Evolutionary conservation across 176 grass and related monocot genomes (phyloP), one percentile per base, ranked within the genome.

Genomic region (Chrysopogon serrulatus): DNA sequence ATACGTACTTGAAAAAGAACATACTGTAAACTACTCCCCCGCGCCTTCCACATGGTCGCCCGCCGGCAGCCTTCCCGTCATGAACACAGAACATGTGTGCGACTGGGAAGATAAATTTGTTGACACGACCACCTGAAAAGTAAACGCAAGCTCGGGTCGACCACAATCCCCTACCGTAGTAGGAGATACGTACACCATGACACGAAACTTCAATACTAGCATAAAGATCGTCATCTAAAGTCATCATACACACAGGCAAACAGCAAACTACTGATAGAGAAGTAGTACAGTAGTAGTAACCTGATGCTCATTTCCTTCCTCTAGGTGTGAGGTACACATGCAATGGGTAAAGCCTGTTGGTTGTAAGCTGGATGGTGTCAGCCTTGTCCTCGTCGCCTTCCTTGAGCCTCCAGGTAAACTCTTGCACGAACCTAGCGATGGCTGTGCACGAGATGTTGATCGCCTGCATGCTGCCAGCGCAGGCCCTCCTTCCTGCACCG

Each of bases 371-470:
- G 62, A 98, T 54, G 21, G 92, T 95, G 82, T 86, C 92, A 0
- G 90, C 84, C n/a, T 91, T 72, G 35, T 83, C 95, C 83, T 81
- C 88, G 27, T 98, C 95, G 35, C 92, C 95, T 86, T 89, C 90
- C 63, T 73, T 82, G 42, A 92, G 95, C 77, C 78, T 90, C 95
- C 95, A 98, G 1, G 73, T 23, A 21, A 94, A 94, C 34, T 89
- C 92, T 65, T 92, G 95, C 68, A 94, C 90, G n/a, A 98, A 84
- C 18, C 92, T 88, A 1, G 73, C 92, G 2, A 98, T 87, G 54
- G 92, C 78, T 0, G 68, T 21, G 66, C 90, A 98, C 30, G 88
- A 85, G 53, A 93, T 92, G 62, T 61, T 77, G 78, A 57, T 68
- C 14, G 90, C 92, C 81, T 98, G 95, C 76, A 77, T 44, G 69